Percentiles rank a stretch among this genome's conserved stretches.
Conservation (phyloP, 148 eudicot species). For the Limonium bicolor region DNA sequence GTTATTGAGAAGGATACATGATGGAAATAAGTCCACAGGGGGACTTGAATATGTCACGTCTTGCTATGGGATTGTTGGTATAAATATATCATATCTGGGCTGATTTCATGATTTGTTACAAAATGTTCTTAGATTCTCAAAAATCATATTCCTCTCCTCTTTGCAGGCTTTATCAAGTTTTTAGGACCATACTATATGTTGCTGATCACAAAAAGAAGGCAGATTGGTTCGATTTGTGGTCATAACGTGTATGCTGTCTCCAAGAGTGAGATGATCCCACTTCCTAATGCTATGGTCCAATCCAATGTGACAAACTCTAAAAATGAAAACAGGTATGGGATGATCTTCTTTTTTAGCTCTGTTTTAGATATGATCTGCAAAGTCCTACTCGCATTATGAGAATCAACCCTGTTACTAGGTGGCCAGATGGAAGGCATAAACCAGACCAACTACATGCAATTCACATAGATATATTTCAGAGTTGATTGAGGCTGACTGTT, state of each 20-base stretch:
- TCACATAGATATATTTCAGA: no score
- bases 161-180: conserved; percentile 73
- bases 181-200: conserved; percentile 90
- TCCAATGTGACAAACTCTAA: conserved; percentile 18
- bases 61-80: conserved; percentile 94
- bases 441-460: no score
- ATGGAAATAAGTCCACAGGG: conserved; percentile 78
- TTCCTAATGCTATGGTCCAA: conserved; percentile 37
- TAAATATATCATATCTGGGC: conserved; percentile 6
- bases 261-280: conserved; percentile 61
- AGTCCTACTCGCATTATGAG: no score
- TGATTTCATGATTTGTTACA: neutral
- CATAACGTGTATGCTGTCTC: conserved; percentile 66
- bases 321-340: conserved; percentile 55
- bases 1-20: conserved; percentile 65
- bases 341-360: neutral
- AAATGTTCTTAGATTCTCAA: neutral
- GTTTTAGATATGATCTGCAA: no score
- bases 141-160: neutral
- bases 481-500: no score
- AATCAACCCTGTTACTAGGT: no score
- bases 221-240: conserved; percentile 79
- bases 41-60: conserved; percentile 79
- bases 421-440: no score
- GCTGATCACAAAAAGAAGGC: conserved; percentile 68